Conservation (phyloP, 352 stramenopile genomes). For the Pythium insidiosum region DNA sequence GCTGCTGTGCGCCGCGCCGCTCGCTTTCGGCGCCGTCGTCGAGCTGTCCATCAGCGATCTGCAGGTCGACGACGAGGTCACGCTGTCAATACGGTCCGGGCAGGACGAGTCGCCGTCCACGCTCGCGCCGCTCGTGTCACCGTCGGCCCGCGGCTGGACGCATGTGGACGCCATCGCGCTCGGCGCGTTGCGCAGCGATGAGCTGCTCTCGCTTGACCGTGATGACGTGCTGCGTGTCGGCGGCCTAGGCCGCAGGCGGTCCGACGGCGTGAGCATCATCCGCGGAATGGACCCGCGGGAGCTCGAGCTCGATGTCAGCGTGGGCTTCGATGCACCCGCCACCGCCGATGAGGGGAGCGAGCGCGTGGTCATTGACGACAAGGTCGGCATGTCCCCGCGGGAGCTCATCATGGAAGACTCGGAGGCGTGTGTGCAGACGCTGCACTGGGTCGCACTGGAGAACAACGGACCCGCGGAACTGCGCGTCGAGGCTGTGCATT, state of each 20-base stretch:
- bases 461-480: constrained; percentile 24
- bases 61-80: too few species aligned
- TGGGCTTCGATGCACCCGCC: not conserved
- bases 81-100: too few species aligned
- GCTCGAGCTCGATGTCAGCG: not conserved
- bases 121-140: too few species aligned
- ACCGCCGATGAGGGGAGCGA: not conserved
- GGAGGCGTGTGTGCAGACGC: constrained; percentile 23
- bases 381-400: constrained; percentile 29
- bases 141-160: too few species aligned
- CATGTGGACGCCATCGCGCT: not conserved
- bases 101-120: too few species aligned
- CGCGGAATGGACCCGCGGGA: constrained; percentile 4
- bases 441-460: constrained; percentile 24
- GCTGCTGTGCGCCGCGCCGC: not conserved
- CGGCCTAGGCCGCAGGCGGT: constrained; percentile 6
- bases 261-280: constrained; percentile 32
- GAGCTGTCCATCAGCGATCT: too few species aligned
- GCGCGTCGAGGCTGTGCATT: constrained; percentile 27
- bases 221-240: constrained; percentile 2
- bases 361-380: constrained; percentile 10
- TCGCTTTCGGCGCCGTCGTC: too few species aligned
- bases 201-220: not conserved
- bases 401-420: constrained; percentile 26
- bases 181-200: not conserved